A percentile compares a stretch with the other conserved stretches of the same genome.
Conservation (phyloP, 768 basidiomycete genomes). For the Dictyophora rubrovolvata region DNA sequence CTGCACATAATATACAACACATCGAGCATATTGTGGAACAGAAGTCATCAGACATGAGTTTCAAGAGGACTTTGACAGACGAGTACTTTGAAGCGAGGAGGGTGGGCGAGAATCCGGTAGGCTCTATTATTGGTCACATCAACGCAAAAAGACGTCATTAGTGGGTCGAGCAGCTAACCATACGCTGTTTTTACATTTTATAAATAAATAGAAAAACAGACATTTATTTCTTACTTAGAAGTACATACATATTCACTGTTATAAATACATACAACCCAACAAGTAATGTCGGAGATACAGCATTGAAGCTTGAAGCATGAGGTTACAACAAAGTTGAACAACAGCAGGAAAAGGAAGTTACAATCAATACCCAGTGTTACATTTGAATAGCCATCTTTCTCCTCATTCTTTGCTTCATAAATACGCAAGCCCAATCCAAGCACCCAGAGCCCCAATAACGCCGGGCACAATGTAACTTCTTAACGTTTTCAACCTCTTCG, state of each 20-base stretch:
- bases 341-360: background rate
- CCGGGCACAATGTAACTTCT: background rate
- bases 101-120: no score
- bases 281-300: no score
- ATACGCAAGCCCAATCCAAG: background rate
- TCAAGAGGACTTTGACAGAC: background rate
- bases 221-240: background rate
- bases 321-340: no score
- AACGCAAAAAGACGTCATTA: no score
- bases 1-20: background rate
- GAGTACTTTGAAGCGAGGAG: no score
- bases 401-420: background rate
- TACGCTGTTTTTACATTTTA: no score
- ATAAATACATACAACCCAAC: no score
- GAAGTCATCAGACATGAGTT: background rate
- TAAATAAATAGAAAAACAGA: background rate
- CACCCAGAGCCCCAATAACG: background rate
- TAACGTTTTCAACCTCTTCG: background rate
- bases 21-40: background rate
- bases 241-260: background rate
- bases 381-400: no score
- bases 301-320: no score
- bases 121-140: no score
- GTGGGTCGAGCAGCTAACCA: no score
- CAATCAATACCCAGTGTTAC: background rate